Evolutionary conservation across 176 grass and related monocot genomes (phyloP).

Genomic region (Typha latifolia): DNA sequence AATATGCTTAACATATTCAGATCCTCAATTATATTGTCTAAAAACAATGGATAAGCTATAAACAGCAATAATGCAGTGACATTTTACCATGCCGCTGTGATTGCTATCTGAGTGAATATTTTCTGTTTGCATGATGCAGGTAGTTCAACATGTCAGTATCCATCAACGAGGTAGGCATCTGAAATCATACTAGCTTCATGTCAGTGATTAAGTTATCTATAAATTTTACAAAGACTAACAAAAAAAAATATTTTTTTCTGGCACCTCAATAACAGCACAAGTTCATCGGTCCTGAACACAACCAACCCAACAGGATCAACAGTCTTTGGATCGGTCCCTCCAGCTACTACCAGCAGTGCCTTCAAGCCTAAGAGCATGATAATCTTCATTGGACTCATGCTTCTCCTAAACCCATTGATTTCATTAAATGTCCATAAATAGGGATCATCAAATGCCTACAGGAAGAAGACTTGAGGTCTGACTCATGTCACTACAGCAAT

Average conservation of each 20-base stretch:
- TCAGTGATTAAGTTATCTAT: not conserved
- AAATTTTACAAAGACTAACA: not conserved
- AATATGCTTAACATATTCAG: too few species aligned
- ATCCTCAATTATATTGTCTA: too few species aligned
- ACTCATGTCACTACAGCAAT: not conserved
- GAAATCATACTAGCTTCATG: constrained; percentile 13
- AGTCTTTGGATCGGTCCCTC: constrained; percentile 23
- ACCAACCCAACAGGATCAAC: constrained; percentile 35
- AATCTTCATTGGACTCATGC: not conserved
- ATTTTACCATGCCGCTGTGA: not conserved
- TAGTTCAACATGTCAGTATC: constrained; percentile 47
- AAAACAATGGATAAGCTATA: too few species aligned
- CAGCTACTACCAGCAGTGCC: constrained; percentile 24
- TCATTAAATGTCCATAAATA: constrained; percentile 1
- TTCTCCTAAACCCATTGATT: not conserved
- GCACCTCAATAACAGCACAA: not conserved
- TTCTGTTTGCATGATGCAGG: constrained; percentile 18
- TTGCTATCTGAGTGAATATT: not conserved
- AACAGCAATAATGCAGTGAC: too few species aligned
- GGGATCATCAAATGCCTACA: not conserved
- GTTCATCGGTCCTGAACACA: constrained; percentile 1
- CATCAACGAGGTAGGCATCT: constrained; percentile 42
- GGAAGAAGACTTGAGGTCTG: not conserved
- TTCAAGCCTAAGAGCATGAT: constrained; percentile 20
- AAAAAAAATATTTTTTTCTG: not conserved